phyloP scores from a whole-genome alignment of 1,284 basidiomycete species.

The Xerocomus nothofagi region DNA sequence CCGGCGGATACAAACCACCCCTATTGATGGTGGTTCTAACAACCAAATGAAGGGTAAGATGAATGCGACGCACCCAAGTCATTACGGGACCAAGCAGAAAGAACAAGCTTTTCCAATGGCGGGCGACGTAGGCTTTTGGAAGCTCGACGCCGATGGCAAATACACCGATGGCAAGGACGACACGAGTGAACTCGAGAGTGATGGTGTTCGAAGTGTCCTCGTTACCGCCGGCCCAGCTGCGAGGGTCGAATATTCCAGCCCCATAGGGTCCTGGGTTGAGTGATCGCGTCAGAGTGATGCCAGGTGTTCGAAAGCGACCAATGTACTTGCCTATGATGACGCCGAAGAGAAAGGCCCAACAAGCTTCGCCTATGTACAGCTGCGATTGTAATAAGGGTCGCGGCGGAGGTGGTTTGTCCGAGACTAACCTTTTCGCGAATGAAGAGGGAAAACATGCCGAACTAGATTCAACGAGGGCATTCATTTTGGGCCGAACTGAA shows the following conservation, averaged over 20 bases:
- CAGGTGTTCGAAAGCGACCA: slow-evolving; percentile 17
- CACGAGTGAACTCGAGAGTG: slow-evolving; percentile 90
- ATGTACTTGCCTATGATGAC: slow-evolving; percentile 75
- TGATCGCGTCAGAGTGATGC: background rate
- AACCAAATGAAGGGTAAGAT: slow-evolving; percentile 8
- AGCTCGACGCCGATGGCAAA: slow-evolving; percentile 98
- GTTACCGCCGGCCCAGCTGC: slow-evolving; percentile 69
- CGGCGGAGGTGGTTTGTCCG: background rate
- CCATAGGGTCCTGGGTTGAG: slow-evolving; percentile 72
- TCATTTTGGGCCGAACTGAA: background rate
- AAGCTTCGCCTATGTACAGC: slow-evolving; percentile 96
- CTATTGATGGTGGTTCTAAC: slow-evolving; percentile 37
- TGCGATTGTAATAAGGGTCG: slow-evolving; percentile 30
- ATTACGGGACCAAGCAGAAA: slow-evolving; percentile 90
- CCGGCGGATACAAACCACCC: slow-evolving; percentile 91
- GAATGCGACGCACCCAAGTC: slow-evolving; percentile 67
- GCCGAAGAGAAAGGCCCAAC: slow-evolving; percentile 92
- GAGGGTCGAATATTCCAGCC: slow-evolving; percentile 84
- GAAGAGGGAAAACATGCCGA: slow-evolving; percentile 93
- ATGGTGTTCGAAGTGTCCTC: slow-evolving; percentile 64
- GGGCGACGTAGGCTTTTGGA: slow-evolving; percentile 89
- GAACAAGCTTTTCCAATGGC: slow-evolving; percentile 88
- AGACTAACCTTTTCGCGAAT: slow-evolving; percentile 79
- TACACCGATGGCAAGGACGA: slow-evolving; percentile 95
- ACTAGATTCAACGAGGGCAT: slow-evolving; percentile 45